phyloP scores from a whole-genome alignment of 2,329 filamentous ascomycete genomes.

The Trichoderma sp. region DNA sequence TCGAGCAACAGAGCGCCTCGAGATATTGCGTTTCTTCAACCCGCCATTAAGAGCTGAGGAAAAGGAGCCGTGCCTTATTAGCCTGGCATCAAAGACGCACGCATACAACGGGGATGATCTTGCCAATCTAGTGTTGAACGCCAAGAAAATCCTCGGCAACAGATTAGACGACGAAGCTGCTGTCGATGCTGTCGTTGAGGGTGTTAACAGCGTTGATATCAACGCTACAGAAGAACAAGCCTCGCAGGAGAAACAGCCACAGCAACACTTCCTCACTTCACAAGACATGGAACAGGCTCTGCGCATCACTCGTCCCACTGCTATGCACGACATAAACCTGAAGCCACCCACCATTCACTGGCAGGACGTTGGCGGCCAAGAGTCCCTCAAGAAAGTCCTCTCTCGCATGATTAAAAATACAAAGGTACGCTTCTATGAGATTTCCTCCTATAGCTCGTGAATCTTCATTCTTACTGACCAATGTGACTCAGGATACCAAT shows the following conservation, averaged over 20 bases:
- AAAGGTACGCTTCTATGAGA: constrained; percentile 37
- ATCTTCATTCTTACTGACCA: background rate
- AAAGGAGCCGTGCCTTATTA: constrained; percentile 57
- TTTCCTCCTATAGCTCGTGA: no score
- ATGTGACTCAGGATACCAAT: constrained; percentile 37
- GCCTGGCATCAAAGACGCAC: constrained; percentile 76
- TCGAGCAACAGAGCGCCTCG: constrained; percentile 68
- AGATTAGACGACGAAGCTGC: constrained; percentile 34
- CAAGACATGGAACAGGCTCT: constrained; percentile 69
- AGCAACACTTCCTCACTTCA: constrained; percentile 40
- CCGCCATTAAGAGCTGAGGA: constrained; percentile 52
- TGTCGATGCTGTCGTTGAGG: constrained; percentile 9
- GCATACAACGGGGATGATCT: constrained; percentile 85
- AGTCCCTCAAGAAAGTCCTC: constrained; percentile 69
- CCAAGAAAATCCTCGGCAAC: constrained; percentile 37
- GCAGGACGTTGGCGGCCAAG: constrained; percentile 86
- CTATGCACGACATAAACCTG: constrained; percentile 87
- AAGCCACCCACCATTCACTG: constrained; percentile 85
- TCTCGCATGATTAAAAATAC: constrained; percentile 53
- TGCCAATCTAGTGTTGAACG: constrained; percentile 57
- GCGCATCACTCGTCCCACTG: constrained; percentile 72
- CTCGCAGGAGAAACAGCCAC: constrained; percentile 4
- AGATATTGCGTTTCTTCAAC: constrained; percentile 70
- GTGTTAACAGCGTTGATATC: background rate
- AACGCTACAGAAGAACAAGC: constrained; percentile 8